Evolutionary conservation across 768 basidiomycete genomes (phyloP).

Genomic region (Phaffia australis): DNA sequence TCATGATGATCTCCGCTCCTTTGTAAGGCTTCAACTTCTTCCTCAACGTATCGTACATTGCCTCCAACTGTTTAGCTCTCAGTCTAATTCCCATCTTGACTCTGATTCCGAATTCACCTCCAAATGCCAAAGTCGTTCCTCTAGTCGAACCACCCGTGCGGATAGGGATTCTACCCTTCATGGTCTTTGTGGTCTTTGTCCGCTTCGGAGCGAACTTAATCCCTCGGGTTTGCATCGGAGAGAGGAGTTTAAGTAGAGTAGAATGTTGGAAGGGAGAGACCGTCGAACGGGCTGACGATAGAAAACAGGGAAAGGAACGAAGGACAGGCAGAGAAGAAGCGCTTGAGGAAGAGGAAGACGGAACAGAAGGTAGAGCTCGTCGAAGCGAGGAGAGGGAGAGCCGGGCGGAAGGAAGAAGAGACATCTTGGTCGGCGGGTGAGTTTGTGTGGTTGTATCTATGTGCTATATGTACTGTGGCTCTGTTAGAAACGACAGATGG

Average conservation of each 20-base stretch:
- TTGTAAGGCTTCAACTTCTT: constrained; percentile 82
- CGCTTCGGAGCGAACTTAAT: constrained; percentile 24
- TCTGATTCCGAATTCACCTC: constrained; percentile 74
- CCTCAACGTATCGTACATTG: constrained; percentile 77
- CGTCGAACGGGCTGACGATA: background rate
- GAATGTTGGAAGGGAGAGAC: background rate
- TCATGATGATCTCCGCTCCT: constrained; percentile 70
- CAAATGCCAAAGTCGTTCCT: constrained; percentile 83
- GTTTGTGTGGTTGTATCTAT: too few species aligned
- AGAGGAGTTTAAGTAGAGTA: background rate
- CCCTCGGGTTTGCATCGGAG: constrained; percentile 15
- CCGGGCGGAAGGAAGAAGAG: constrained; percentile 7
- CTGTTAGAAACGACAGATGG: background rate
- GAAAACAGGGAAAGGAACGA: background rate
- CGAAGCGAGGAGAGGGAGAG: background rate
- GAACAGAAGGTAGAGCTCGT: background rate
- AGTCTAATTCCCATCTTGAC: constrained; percentile 66
- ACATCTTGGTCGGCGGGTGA: background rate
- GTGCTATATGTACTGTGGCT: too few species aligned
- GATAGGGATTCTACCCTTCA: constrained; percentile 20
- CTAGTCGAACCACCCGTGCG: constrained; percentile 69
- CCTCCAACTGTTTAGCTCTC: constrained; percentile 77
- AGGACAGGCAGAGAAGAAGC: background rate
- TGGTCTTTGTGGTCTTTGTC: background rate
- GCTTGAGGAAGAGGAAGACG: constrained; percentile 3